phyloP scores from a whole-genome alignment of 1,284 basidiomycete species.

The Malassezia arunalokei region DNA sequence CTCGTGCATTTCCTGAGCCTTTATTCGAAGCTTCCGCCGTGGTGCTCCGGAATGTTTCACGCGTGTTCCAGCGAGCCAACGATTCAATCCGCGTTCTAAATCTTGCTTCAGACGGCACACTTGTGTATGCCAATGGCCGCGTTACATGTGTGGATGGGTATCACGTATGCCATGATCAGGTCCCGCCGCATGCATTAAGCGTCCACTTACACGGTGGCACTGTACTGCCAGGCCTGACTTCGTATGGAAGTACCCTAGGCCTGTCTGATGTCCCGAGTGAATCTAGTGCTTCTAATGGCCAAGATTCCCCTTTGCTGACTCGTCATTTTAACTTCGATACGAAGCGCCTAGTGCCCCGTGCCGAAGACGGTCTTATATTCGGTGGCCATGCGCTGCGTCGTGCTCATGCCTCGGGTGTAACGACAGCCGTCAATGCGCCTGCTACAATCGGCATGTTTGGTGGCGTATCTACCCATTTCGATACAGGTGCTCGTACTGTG shows the following conservation, averaged over 20 bases:
- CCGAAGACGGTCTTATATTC: slow-evolving; percentile 30
- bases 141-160: slow-evolving; percentile 19
- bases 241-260: slow-evolving; percentile 30
- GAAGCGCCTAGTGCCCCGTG: slow-evolving; percentile 12
- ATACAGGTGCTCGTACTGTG: slow-evolving; percentile 18
- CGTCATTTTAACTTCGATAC: slow-evolving; percentile 10
- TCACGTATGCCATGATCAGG: not conserved
- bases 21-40: slow-evolving; percentile 9
- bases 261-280: slow-evolving; percentile 33
- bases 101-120: slow-evolving; percentile 1
- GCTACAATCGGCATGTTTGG: slow-evolving; percentile 48
- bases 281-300: slow-evolving; percentile 23
- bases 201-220: slow-evolving; percentile 21
- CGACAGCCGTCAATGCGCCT: slow-evolving; percentile 53
- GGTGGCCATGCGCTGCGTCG: slow-evolving; percentile 31
- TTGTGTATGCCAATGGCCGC: slow-evolving; percentile 18
- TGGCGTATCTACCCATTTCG: slow-evolving; percentile 48
- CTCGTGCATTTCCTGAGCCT: slow-evolving; percentile 25
- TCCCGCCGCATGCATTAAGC: not conserved
- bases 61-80: slow-evolving; percentile 7
- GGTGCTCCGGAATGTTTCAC: slow-evolving; percentile 23
- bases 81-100: not conserved
- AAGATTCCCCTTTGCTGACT: not conserved
- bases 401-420: slow-evolving; percentile 53
- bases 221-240: slow-evolving; percentile 15